phyloP scores from a whole-genome alignment of 768 basidiomycete genomes.

The Termitomyces sp. region DNA sequence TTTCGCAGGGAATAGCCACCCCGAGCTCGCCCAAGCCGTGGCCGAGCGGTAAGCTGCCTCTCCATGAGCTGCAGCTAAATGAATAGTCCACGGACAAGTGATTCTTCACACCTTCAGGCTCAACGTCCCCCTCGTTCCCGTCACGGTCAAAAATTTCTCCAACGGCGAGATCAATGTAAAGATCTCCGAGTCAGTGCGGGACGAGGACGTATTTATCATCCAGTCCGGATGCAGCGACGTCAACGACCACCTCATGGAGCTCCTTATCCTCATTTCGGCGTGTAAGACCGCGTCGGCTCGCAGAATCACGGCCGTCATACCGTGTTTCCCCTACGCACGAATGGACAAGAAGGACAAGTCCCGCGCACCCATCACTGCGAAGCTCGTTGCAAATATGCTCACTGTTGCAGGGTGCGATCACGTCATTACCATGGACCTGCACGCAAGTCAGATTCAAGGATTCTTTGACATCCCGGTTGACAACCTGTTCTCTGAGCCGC shows the following conservation, averaged over 20 bases:
- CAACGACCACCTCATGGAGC: constrained; percentile 97
- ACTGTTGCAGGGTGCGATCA: constrained; percentile 96
- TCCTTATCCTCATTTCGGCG: constrained; percentile 96
- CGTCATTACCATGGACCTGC: constrained; percentile 98
- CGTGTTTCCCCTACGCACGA: constrained; percentile 94
- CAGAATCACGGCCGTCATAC: constrained; percentile 95
- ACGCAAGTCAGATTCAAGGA: constrained; percentile 96
- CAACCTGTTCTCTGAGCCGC: constrained; percentile 93
- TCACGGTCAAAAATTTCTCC: constrained; percentile 85
- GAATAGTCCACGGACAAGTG: constrained; percentile 42
- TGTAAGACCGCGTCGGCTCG: constrained; percentile 96
- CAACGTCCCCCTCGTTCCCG: constrained; percentile 79
- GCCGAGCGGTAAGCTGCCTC: constrained; percentile 89
- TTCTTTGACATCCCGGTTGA: constrained; percentile 99
- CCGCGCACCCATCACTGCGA: constrained; percentile 95
- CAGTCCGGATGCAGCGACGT: constrained; percentile 87
- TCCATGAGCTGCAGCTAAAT: constrained; percentile 32
- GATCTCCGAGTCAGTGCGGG: constrained; percentile 91
- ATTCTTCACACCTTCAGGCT: constrained; percentile 60
- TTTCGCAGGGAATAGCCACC: constrained; percentile 90
- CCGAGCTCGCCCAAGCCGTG: constrained; percentile 92
- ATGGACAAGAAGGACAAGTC: constrained; percentile 99
- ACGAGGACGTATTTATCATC: constrained; percentile 98
- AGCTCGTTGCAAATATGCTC: constrained; percentile 97
- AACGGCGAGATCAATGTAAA: constrained; percentile 95